Percentiles rank a stretch among this genome's conserved stretches.
These are phyloP conservation scores for Taphrina communis DNA, from an alignment of 1,139 yeast genomes.

Conservation along the genomic window DNA sequence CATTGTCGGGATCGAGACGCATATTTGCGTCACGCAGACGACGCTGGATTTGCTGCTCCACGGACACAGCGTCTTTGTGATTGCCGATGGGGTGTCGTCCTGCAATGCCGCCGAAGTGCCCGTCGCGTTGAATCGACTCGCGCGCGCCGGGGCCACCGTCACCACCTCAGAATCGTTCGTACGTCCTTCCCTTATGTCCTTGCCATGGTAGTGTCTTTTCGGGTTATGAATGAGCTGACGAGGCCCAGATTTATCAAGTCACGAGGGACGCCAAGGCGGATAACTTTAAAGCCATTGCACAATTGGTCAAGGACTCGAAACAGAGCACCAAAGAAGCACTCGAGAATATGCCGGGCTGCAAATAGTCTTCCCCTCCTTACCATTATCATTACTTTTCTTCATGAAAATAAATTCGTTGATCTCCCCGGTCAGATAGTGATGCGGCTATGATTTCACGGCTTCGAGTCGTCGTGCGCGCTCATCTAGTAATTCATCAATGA, in stretches of 20 bases:
- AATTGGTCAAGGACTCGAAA: slow-evolving; percentile 47
- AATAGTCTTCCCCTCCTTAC: neutral
- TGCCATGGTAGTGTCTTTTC: neutral
- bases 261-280: slow-evolving; percentile 51
- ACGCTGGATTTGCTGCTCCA: slow-evolving; percentile 47
- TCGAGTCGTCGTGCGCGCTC: neutral
- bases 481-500: slow-evolving; percentile 13
- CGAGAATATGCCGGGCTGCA: slow-evolving; percentile 43
- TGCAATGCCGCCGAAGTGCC: slow-evolving; percentile 48
- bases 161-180: slow-evolving; percentile 49
- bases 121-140: slow-evolving; percentile 48
- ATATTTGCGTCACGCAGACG: slow-evolving; percentile 50
- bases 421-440: too few species aligned
- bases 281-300: slow-evolving; percentile 46
- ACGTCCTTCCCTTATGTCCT: neutral
- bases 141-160: slow-evolving; percentile 49
- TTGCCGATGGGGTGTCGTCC: slow-evolving; percentile 49
- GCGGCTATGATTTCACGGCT: too few species aligned
- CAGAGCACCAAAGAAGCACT: slow-evolving; percentile 44
- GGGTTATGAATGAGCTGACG: neutral
- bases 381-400: too few species aligned
- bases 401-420: too few species aligned
- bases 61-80: slow-evolving; percentile 49
- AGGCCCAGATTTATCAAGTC: slow-evolving; percentile 50
- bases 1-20: slow-evolving; percentile 49